Conservation (phyloP, 2,329 filamentous ascomycete species). For the Fusarium chaquense region DNA sequence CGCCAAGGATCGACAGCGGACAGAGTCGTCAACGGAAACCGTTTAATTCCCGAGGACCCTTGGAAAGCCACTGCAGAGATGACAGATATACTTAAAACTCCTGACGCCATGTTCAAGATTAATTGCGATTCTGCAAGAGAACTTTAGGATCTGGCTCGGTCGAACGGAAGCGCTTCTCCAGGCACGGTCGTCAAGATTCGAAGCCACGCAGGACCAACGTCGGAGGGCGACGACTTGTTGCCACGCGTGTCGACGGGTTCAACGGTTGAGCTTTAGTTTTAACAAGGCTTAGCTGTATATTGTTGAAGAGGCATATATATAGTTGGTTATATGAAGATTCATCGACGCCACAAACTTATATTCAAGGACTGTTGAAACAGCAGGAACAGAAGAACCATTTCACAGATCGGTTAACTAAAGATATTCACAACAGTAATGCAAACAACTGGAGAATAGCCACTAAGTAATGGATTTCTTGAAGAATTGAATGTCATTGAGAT, state of each 20-base stretch:
- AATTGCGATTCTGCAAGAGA: not conserved
- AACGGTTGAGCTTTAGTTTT: not conserved
- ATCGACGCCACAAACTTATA: not conserved
- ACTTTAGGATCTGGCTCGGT: slow-evolving; percentile 1
- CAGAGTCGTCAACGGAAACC: not conserved
- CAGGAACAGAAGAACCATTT: too few relatives aligned
- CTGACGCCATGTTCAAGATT: slow-evolving; percentile 7
- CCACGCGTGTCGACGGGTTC: not conserved
- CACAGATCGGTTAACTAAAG: too few relatives aligned
- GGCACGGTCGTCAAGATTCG: not conserved
- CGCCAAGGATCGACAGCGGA: slow-evolving; percentile 7
- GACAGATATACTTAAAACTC: not conserved
- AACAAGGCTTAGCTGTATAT: not conserved
- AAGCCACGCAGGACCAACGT: not conserved
- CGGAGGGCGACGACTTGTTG: not conserved
- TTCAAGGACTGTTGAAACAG: not conserved
- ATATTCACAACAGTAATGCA: not conserved
- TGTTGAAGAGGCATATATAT: not conserved
- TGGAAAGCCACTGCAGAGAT: slow-evolving; percentile 5
- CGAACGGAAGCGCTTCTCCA: slow-evolving; percentile 13
- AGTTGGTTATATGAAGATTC: not conserved
- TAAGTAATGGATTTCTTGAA: not conserved
- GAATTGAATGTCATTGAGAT: slow-evolving; percentile 14
- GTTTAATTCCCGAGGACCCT: not conserved
- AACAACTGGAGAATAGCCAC: not conserved